Evolutionary conservation across 176 grass and related monocot species (phyloP).

Genomic region (Puya raimondii): DNA sequence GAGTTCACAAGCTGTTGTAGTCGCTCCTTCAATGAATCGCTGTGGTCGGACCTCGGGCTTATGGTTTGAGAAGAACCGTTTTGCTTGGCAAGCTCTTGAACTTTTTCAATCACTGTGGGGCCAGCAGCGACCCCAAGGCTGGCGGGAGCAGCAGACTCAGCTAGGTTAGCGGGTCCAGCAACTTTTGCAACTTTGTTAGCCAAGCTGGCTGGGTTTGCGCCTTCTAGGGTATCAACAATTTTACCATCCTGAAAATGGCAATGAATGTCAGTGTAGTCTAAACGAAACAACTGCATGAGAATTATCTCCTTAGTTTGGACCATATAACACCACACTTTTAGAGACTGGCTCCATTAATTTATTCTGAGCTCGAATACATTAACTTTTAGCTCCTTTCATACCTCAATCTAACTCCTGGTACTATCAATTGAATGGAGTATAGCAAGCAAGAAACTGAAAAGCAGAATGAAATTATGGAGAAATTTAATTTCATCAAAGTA

Average conservation of each 20-base stretch:
- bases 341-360: no score
- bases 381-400: no score
- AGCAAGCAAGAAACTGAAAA: background rate
- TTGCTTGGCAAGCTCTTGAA: slow-evolving; percentile 35
- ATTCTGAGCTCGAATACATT: no score
- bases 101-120: slow-evolving; percentile 49
- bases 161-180: slow-evolving; percentile 46
- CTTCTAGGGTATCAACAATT: slow-evolving; percentile 72
- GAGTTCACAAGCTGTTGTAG: slow-evolving; percentile 84
- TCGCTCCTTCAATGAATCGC: slow-evolving; percentile 39
- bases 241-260: slow-evolving; percentile 58
- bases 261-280: slow-evolving; percentile 4
- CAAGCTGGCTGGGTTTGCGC: slow-evolving; percentile 84
- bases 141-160: slow-evolving; percentile 49
- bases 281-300: slow-evolving; percentile 1
- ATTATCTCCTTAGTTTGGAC: slow-evolving; percentile 1
- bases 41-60: slow-evolving; percentile 12
- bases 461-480: no score
- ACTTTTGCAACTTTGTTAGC: slow-evolving; percentile 86
- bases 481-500: no score
- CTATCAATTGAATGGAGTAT: background rate
- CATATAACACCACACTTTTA: slow-evolving; percentile 2
- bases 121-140: slow-evolving; percentile 46
- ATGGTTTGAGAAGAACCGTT: slow-evolving; percentile 40
- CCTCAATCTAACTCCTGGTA: no score